These are phyloP conservation scores for Lignosus rhinocerotis DNA, from an alignment of 1,284 basidiomycete species.

Conservation along the genomic window DNA sequence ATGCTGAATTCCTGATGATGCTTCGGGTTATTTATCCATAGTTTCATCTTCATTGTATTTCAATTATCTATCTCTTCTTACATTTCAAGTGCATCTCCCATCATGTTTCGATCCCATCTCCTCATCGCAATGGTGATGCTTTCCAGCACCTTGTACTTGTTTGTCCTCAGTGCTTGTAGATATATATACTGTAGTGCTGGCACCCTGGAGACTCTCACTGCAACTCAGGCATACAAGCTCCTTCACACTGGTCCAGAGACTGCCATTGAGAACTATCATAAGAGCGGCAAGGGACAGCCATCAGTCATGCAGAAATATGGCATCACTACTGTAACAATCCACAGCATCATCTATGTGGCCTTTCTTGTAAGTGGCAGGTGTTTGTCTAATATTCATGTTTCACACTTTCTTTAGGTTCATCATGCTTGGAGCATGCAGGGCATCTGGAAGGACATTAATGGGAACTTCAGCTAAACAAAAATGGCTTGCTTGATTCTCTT, in stretches of 20 bases:
- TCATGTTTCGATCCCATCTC: too few relatives aligned
- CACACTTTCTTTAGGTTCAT: not conserved
- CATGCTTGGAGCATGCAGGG: not conserved
- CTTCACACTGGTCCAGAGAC: not conserved
- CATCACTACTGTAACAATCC: not conserved
- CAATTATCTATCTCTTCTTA: too few relatives aligned
- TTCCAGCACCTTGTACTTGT: too few relatives aligned
- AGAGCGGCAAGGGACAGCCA: not conserved
- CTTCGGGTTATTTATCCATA: too few relatives aligned
- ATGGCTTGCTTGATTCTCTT: not conserved
- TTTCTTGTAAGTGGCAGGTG: not conserved
- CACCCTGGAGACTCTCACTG: too few relatives aligned
- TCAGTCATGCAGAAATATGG: not conserved
- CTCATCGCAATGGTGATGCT: too few relatives aligned
- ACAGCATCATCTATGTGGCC: not conserved
- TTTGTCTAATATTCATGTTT: too few relatives aligned
- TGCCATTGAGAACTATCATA: not conserved
- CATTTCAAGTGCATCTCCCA: too few relatives aligned
- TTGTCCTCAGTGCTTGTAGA: too few relatives aligned
- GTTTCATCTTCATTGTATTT: too few relatives aligned
- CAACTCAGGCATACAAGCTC: not conserved
- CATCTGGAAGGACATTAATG: not conserved
- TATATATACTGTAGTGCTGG: too few relatives aligned
- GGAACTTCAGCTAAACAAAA: not conserved
- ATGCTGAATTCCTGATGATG: too few relatives aligned